Conservation (phyloP, 495 filamentous ascomycete genomes). For the Zalerion maritima region DNA sequence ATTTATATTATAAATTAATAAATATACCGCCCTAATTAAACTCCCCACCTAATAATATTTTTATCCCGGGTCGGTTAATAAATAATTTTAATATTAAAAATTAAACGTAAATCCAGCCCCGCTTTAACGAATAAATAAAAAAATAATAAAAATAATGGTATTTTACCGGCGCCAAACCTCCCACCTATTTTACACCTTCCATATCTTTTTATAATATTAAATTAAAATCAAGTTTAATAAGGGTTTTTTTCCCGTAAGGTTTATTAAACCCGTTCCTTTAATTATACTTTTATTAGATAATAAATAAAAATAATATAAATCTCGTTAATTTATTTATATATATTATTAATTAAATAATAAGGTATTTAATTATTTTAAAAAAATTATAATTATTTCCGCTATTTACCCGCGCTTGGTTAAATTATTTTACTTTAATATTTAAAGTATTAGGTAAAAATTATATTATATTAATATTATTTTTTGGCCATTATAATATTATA, state of each 20-base stretch:
- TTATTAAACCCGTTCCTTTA: constrained; percentile 17
- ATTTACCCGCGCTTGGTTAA: constrained; percentile 39
- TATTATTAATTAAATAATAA: constrained; percentile 30
- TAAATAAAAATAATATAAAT: constrained; percentile 24
- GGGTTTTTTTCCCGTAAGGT: constrained; percentile 25
- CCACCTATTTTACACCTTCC: constrained; percentile 52
- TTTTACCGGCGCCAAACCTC: constrained; percentile 44
- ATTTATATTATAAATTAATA: constrained; percentile 48
- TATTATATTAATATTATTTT: constrained; percentile 67
- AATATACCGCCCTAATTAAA: constrained; percentile 48
- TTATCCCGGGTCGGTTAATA: constrained; percentile 51
- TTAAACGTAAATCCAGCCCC: constrained; percentile 45
- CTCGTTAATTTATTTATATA: constrained; percentile 23
- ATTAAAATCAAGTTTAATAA: constrained; percentile 46
- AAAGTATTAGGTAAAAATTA: constrained; percentile 70
- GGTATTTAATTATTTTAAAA: constrained; percentile 55
- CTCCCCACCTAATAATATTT: constrained; percentile 60
- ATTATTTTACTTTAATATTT: constrained; percentile 46
- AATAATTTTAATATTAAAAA: constrained; percentile 45
- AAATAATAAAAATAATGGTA: constrained; percentile 54
- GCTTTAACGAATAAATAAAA: constrained; percentile 56
- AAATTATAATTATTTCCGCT: constrained; percentile 37
- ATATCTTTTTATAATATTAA: constrained; percentile 56
- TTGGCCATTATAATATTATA: constrained; percentile 49
- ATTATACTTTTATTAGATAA: constrained; percentile 23